Evolutionary conservation across 768 basidiomycete genomes (phyloP), one percentile per base, ranked within the genome.

Genomic region (Leccinum aurantiacum): DNA sequence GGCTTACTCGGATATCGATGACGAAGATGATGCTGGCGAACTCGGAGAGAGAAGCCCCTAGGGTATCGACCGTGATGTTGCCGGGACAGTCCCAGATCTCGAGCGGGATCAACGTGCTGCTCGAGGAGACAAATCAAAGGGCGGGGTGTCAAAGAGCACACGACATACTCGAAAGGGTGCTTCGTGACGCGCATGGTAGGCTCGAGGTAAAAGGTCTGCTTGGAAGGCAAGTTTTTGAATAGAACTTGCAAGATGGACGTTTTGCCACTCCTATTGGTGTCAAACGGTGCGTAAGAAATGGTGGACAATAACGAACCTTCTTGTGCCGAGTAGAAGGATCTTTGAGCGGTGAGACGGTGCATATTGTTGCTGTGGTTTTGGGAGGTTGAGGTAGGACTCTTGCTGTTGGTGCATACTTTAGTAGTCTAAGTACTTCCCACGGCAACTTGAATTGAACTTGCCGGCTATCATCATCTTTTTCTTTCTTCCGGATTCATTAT

Each of bases 31-130:
- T 82, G 3, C 89, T 87, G 2, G 91, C 82, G 67, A 97, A 93
- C 31, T 90, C 83, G 48, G 87, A 84, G 38, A 97, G 81, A 8
- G 90, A 84, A 8, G 84, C 80, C 22, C 85, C 87, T 11, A 96
- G 81, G n/a, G 86, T 83, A 24, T 93, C 89, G 13, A 89, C 83
- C 4, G 92, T 87, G 57, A 87, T 84, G 60, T 89, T 93, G 25
- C 91, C 91, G 0, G 95, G 96, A 66, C 93, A 93, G 69, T 97
- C 95, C 93, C 93, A 97, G 70, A 98, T 86, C 71, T 97, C 92
- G 38, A 98, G 83, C 1, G 94, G 93, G 62, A 97, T 87, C 63
- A 96, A 86, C 46, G 94, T 90, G 75, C 95, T 97, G 73, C 50
- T 63, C 58, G 24, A 9, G 19, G 22, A 7, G 15, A 50, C 48